phyloP scores from a whole-genome alignment of 2,329 filamentous ascomycete species.

The Phyllosticta citriasiana region DNA sequence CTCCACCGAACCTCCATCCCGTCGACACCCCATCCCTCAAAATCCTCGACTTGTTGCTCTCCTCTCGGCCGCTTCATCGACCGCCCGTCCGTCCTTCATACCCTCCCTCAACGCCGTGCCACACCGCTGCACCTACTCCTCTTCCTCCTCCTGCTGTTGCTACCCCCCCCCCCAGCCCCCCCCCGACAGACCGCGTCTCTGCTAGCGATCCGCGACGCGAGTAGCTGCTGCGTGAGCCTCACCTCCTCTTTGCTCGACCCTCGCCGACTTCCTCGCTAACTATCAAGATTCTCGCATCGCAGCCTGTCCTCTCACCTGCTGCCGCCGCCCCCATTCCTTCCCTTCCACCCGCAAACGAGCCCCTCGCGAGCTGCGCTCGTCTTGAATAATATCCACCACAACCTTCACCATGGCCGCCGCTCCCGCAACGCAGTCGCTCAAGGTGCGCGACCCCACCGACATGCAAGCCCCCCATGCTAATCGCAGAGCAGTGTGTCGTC shows the following conservation, averaged over 20 bases:
- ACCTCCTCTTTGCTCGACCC: neutral
- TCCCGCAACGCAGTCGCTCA: constrained; percentile 80
- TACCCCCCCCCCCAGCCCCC: neutral
- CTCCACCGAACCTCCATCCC: neutral
- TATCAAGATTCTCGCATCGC: neutral
- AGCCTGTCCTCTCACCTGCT: constrained; percentile 2
- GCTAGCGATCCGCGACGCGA: constrained; percentile 6
- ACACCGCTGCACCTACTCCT: neutral
- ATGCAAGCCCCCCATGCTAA: constrained; percentile 2
- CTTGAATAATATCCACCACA: constrained; percentile 2
- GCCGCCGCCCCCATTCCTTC: neutral
- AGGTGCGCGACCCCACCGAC: constrained; percentile 46
- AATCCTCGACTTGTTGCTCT: neutral
- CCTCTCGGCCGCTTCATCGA: constrained; percentile 1
- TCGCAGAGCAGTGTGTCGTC: constrained; percentile 70
- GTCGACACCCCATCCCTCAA: neutral
- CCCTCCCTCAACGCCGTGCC: constrained; percentile 5
- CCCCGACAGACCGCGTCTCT: neutral
- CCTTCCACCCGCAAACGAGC: neutral
- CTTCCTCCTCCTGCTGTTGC: neutral
- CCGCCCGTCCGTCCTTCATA: neutral
- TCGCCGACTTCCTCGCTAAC: constrained; percentile 2
- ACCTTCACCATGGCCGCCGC: constrained; percentile 56
- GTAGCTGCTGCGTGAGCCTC: constrained; percentile 6
- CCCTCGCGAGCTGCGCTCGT: neutral